Percentiles rank a stretch among this genome's conserved stretches.
Evolutionary conservation across 139 green algal species (phyloP).

Genomic region (Coccomyxa sp.): DNA sequence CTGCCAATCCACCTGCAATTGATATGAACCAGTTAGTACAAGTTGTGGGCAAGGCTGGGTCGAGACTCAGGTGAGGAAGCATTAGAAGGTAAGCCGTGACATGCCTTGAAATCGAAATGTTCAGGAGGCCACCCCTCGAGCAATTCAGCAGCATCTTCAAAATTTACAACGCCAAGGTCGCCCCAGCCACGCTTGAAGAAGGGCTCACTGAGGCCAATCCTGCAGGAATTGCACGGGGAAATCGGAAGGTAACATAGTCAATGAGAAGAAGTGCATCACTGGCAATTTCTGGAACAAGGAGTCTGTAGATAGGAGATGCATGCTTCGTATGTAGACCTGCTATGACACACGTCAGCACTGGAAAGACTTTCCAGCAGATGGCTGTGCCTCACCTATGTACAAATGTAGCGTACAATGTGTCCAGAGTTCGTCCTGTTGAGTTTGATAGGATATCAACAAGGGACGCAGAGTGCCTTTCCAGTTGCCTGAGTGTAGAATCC

Average conservation of each 20-base stretch:
- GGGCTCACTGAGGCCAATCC: constrained; percentile 25
- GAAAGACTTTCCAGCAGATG: background rate
- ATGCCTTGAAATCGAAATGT: constrained; percentile 28
- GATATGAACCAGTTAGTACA: background rate
- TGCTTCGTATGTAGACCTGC: background rate
- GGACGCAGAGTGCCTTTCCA: background rate
- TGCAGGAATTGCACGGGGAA: background rate
- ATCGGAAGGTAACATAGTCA: background rate
- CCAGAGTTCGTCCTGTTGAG: background rate
- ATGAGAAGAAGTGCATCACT: background rate
- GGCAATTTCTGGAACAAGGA: background rate
- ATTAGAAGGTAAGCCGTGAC: background rate
- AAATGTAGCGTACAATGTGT: background rate
- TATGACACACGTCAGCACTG: background rate
- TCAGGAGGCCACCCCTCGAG: constrained; percentile 31
- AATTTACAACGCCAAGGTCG: constrained; percentile 33
- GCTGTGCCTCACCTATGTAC: background rate
- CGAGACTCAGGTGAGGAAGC: background rate
- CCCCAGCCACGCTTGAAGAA: constrained; percentile 42
- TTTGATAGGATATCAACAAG: background rate
- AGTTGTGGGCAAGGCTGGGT: background rate
- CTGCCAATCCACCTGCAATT: constrained; percentile 45
- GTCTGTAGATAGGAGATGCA: background rate
- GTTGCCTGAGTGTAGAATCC: background rate
- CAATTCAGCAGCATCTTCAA: constrained; percentile 27